These are phyloP conservation scores for Panaeolus papilionaceus DNA, from an alignment of 768 basidiomycete species.

Conservation along the genomic window DNA sequence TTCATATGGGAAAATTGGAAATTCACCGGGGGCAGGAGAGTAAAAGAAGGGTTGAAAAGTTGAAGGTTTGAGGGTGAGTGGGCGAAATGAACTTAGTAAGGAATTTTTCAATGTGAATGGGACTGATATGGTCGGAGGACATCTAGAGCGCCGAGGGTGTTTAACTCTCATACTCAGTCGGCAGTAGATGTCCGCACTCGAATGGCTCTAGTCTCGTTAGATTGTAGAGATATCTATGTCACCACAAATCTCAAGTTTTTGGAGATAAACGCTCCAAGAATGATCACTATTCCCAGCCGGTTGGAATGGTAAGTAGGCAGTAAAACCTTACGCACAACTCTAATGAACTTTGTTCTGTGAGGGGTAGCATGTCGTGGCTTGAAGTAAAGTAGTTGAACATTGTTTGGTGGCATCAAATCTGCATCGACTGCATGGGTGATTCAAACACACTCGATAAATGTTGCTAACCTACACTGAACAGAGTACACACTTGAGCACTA, in stretches of 20 bases:
- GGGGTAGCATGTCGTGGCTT: no score
- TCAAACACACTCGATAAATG: no score
- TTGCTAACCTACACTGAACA: not conserved
- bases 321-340: not conserved
- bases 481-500: not conserved
- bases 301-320: not conserved
- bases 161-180: not conserved
- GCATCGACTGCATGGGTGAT: no score
- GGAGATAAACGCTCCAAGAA: not conserved
- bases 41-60: not conserved
- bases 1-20: not conserved
- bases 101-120: no score
- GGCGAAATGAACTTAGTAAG: no score
- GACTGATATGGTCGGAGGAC: not conserved
- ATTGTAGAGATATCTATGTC: not conserved
- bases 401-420: no score
- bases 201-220: not conserved
- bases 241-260: not conserved
- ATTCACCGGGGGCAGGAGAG: not conserved
- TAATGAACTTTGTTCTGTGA: no score
- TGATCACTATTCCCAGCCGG: not conserved
- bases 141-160: not conserved
- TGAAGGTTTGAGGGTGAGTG: not conserved
- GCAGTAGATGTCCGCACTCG: not conserved
- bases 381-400: no score